Percentiles rank a stretch among this genome's conserved stretches.
These are phyloP conservation scores for Globisporangium echinulatum DNA, from an alignment of 352 stramenopile species.

Conservation along the genomic window DNA sequence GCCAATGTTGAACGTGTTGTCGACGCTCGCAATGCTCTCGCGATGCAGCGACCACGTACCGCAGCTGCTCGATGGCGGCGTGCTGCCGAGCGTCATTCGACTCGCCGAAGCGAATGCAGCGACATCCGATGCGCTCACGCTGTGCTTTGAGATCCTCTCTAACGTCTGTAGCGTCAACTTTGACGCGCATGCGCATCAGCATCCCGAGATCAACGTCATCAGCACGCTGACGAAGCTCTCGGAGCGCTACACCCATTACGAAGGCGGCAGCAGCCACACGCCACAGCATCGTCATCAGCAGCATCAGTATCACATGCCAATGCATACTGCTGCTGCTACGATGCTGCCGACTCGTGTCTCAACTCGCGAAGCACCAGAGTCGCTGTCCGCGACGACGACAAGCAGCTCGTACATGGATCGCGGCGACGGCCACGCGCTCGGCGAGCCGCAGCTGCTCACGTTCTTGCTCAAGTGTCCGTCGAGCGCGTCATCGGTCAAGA, in stretches of 20 bases:
- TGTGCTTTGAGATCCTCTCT: constrained; percentile 72
- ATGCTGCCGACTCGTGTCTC: neutral
- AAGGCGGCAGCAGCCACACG: constrained; percentile 3
- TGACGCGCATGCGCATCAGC: constrained; percentile 29
- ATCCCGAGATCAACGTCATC: constrained; percentile 62
- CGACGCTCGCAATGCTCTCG: constrained; percentile 42
- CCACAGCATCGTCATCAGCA: neutral
- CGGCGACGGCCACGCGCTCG: constrained; percentile 24
- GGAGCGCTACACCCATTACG: constrained; percentile 26
- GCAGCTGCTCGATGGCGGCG: constrained; percentile 40
- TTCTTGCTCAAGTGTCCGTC: constrained; percentile 50
- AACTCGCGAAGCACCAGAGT: neutral
- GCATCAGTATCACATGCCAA: too few species aligned
- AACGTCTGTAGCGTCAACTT: constrained; percentile 61
- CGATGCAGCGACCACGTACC: constrained; percentile 33
- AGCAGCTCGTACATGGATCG: constrained; percentile 34
- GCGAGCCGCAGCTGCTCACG: constrained; percentile 37
- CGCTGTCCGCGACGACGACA: neutral
- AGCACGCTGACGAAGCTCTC: constrained; percentile 63
- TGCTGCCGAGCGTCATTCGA: constrained; percentile 41
- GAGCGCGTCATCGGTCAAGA: constrained; percentile 42
- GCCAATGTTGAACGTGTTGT: constrained; percentile 40
- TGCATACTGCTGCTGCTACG: too few species aligned
- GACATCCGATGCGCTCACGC: constrained; percentile 23
- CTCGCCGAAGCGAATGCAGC: constrained; percentile 31